phyloP scores from a whole-genome alignment of 2,329 filamentous ascomycete genomes.

The Diaporthe longicolla region DNA sequence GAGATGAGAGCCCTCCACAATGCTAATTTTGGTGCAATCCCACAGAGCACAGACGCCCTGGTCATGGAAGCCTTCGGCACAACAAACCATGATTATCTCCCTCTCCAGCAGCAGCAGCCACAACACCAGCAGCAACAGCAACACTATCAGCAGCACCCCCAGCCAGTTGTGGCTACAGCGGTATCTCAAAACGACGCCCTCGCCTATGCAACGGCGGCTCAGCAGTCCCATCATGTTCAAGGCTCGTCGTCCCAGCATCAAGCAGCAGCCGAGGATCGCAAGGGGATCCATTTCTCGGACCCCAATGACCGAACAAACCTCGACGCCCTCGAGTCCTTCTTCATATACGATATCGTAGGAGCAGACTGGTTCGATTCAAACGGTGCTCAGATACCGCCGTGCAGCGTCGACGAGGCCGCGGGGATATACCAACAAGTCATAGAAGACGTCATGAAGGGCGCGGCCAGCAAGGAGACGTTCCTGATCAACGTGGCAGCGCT shows the following conservation, averaged over 20 bases:
- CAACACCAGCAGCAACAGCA: conserved; percentile 32
- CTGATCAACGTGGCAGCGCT: conserved; percentile 72
- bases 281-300: conserved; percentile 49
- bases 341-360: conserved; percentile 64
- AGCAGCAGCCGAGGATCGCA: neutral
- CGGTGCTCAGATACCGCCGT: conserved; percentile 59
- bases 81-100: neutral
- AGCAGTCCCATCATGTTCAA: conserved; percentile 14
- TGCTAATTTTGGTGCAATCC: neutral
- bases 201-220: neutral
- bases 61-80: conserved; percentile 7
- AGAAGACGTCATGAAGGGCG: conserved; percentile 65
- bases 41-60: neutral
- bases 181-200: neutral
- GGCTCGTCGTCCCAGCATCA: conserved; percentile 1
- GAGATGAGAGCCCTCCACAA: conserved; percentile 27
- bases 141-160: conserved; percentile 28
- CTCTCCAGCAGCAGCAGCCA: conserved; percentile 23
- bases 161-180: conserved; percentile 5
- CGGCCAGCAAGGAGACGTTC: conserved; percentile 67
- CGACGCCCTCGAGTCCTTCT: conserved; percentile 68
- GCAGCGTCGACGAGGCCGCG: conserved; percentile 66
- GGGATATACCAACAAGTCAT: conserved; percentile 69
- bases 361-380: conserved; percentile 66
- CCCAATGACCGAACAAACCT: conserved; percentile 67